phyloP scores from a whole-genome alignment of 2,329 filamentous ascomycete species.

The Talaromyces sp. region DNA sequence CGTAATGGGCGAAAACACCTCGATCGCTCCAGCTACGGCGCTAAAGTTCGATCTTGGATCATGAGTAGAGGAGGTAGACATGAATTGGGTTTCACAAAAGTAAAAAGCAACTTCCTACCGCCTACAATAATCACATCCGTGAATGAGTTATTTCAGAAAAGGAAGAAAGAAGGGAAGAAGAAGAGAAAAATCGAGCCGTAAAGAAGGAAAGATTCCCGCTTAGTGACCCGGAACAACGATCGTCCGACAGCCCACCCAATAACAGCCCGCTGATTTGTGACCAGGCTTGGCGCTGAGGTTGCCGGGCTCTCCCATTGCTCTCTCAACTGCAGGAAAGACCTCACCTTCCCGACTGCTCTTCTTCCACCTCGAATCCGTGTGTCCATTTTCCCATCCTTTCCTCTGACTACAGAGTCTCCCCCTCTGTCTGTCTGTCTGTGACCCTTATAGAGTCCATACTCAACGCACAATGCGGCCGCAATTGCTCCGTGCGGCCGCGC shows the following conservation, averaged over 20 bases:
- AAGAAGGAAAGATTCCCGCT: slow-evolving; percentile 19
- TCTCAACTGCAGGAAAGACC: neutral
- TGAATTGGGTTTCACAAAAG: slow-evolving; percentile 24
- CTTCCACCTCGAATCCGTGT: slow-evolving; percentile 21
- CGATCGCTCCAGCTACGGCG: slow-evolving; percentile 64
- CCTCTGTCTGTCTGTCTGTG: neutral
- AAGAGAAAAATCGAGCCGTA: slow-evolving; percentile 28
- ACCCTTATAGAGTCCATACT: slow-evolving; percentile 4
- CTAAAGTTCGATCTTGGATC: slow-evolving; percentile 56
- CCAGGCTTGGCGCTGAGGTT: slow-evolving; percentile 15
- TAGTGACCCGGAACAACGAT: slow-evolving; percentile 27
- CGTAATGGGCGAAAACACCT: slow-evolving; percentile 52
- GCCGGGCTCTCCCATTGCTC: slow-evolving; percentile 28
- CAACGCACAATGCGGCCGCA: slow-evolving; percentile 59
- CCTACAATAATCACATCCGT: slow-evolving; percentile 65
- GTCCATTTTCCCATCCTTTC: slow-evolving; percentile 17
- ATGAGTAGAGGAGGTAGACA: slow-evolving; percentile 61
- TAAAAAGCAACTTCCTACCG: slow-evolving; percentile 39
- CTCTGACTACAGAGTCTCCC: slow-evolving; percentile 2
- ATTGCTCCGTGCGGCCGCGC: slow-evolving; percentile 59
- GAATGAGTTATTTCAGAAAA: slow-evolving; percentile 53
- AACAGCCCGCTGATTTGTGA: slow-evolving; percentile 37
- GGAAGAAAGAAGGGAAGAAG: slow-evolving; percentile 31
- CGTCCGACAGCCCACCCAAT: slow-evolving; percentile 38
- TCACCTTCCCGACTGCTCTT: slow-evolving; percentile 8